Conservation (phyloP, 805 yeast species). For the Metschnikowia proteae region DNA sequence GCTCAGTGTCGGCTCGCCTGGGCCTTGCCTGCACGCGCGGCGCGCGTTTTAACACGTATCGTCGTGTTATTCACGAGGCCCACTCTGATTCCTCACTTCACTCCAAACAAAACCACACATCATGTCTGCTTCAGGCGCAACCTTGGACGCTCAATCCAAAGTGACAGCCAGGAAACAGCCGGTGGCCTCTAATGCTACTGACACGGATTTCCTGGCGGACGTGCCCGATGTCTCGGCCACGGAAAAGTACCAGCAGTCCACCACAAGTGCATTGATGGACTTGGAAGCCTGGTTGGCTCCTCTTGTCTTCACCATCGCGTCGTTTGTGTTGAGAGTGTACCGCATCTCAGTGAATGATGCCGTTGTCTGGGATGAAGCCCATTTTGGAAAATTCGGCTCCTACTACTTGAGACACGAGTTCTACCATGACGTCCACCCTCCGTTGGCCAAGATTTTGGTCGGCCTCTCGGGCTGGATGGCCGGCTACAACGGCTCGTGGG, state of each 20-base stretch:
- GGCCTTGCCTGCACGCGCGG: background rate
- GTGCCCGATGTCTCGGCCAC: conserved; percentile 13
- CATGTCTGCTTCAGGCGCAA: conserved; percentile 19
- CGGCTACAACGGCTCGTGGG: conserved; percentile 78
- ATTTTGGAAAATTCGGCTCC: conserved; percentile 95
- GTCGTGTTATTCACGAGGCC: background rate
- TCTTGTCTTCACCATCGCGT: conserved; percentile 59
- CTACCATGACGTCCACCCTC: conserved; percentile 97
- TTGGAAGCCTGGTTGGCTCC: conserved; percentile 48
- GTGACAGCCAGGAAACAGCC: conserved; percentile 5
- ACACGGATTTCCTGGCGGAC: background rate
- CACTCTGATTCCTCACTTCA: background rate
- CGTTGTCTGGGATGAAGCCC: conserved; percentile 94
- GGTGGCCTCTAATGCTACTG: background rate
- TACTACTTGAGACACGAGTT: conserved; percentile 83
- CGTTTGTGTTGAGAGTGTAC: conserved; percentile 74
- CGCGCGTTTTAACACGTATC: conserved; percentile 10
- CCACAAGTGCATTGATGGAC: conserved; percentile 21
- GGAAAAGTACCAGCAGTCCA: conserved; percentile 16
- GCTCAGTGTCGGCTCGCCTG: background rate
- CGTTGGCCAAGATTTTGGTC: conserved; percentile 89
- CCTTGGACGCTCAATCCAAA: conserved; percentile 6
- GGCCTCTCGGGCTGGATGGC: conserved; percentile 85
- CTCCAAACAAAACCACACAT: conserved; percentile 1
- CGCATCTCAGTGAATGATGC: conserved; percentile 60